These are phyloP conservation scores for Scenedesmus sp. DNA, from an alignment of 163 green algal species.

Conservation along the genomic window DNA sequence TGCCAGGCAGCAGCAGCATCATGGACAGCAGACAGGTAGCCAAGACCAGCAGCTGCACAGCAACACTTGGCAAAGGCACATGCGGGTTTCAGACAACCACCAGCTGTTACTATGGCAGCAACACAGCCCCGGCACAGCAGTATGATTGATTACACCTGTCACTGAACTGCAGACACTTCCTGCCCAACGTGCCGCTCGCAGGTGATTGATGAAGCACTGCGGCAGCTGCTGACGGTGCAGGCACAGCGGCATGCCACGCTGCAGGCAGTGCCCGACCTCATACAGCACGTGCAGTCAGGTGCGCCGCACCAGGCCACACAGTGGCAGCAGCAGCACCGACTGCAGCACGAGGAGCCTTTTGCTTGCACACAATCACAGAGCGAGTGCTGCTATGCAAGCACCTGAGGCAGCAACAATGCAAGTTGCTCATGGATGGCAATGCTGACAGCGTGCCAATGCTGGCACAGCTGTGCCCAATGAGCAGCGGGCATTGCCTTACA, in stretches of 20 bases:
- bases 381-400: background rate
- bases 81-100: too few relatives aligned
- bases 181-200: conserved; percentile 43
- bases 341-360: background rate
- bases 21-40: background rate
- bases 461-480: conserved; percentile 29
- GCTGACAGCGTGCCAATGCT: background rate
- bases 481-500: too few relatives aligned
- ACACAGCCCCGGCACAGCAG: background rate
- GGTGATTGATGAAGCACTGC: conserved; percentile 76
- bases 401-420: background rate
- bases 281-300: conserved; percentile 58
- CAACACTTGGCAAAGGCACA: too few relatives aligned
- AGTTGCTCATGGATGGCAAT: background rate
- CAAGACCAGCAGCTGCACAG: background rate
- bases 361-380: background rate
- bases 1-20: background rate
- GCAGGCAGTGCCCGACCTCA: conserved; percentile 59
- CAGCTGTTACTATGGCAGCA: too few relatives aligned
- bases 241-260: conserved; percentile 49
- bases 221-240: conserved; percentile 64
- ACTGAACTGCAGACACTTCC: background rate
- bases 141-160: too few relatives aligned
- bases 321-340: background rate
- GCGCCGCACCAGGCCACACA: background rate